phyloP scores from a whole-genome alignment of 306 rosid genomes.

The Acacia acuminata region DNA sequence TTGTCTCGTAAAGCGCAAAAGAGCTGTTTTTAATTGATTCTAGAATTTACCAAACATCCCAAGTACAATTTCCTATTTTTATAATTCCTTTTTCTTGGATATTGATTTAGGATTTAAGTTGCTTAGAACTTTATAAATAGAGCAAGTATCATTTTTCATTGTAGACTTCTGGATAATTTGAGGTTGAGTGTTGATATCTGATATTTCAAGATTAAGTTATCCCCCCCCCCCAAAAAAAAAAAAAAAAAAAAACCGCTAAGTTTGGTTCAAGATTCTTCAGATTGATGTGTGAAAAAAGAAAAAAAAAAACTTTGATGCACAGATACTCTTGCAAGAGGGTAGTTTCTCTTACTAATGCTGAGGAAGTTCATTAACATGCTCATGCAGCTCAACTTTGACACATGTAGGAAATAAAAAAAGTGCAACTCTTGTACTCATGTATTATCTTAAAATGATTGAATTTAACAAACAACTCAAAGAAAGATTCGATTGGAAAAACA shows the following conservation, averaged over 20 bases:
- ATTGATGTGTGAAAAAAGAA: slow-evolving; percentile 4
- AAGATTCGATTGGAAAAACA: slow-evolving; percentile 26
- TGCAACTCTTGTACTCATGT: not conserved
- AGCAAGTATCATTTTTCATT: too few species aligned
- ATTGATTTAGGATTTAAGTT: not conserved
- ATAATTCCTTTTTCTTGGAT: not conserved
- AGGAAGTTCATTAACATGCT: slow-evolving; percentile 13
- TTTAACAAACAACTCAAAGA: not conserved
- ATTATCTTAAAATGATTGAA: slow-evolving; percentile 14
- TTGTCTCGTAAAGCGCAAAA: too few species aligned
- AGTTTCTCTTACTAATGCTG: not conserved
- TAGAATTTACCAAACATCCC: too few species aligned
- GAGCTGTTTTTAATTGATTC: too few species aligned
- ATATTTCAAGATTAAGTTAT: too few species aligned
- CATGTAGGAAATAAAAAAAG: slow-evolving; percentile 9
- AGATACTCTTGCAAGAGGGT: not conserved
- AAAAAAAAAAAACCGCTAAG: not conserved
- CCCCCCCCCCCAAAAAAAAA: too few species aligned
- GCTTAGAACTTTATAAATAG: not conserved
- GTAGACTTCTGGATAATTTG: not conserved
- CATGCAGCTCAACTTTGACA: slow-evolving; percentile 7
- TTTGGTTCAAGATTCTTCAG: slow-evolving; percentile 10
- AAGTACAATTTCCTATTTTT: not conserved
- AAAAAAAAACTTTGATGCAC: not conserved
- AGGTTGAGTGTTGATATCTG: not conserved